phyloP scores from a whole-genome alignment of 2,329 filamentous ascomycete species.

The Colletotrichum filicis region DNA sequence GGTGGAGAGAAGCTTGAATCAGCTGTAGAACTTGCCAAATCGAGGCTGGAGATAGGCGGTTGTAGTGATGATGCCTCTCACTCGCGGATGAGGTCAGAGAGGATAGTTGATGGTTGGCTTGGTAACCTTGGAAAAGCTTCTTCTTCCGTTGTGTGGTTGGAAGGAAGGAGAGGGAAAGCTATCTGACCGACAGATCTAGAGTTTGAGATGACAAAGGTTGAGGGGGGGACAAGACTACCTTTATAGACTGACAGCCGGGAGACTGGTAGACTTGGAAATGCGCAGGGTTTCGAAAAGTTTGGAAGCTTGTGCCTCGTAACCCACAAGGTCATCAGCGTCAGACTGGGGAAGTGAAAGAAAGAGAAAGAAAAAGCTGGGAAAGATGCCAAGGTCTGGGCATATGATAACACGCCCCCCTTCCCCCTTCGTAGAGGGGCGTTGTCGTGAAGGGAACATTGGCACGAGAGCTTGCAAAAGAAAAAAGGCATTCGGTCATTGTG shows the following conservation, averaged over 20 bases:
- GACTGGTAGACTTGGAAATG: conserved; percentile 24
- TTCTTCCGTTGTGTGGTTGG: conserved; percentile 14
- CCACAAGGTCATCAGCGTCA: conserved; percentile 9
- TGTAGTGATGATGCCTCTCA: background rate
- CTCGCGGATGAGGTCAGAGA: conserved; percentile 1
- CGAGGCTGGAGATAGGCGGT: background rate
- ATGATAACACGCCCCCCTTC: conserved; percentile 34
- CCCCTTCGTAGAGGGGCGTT: background rate
- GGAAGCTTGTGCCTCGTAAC: conserved; percentile 21
- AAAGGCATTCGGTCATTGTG: conserved; percentile 33
- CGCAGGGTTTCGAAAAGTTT: conserved; percentile 28
- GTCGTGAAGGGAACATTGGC: background rate
- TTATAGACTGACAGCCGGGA: conserved; percentile 28
- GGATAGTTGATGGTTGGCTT: conserved; percentile 29
- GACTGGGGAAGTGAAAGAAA: background rate
- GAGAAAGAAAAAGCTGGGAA: conserved; percentile 4
- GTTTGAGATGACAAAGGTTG: background rate
- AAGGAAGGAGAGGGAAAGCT: conserved; percentile 12
- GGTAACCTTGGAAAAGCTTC: conserved; percentile 8
- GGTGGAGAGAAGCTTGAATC: background rate
- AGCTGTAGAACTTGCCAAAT: background rate
- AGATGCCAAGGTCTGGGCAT: conserved; percentile 31
- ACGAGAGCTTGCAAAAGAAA: background rate
- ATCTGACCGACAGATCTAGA: conserved; percentile 9
- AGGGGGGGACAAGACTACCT: conserved; percentile 33